phyloP scores from a whole-genome alignment of 2,329 filamentous ascomycete genomes.

The Onygenales sp. region DNA sequence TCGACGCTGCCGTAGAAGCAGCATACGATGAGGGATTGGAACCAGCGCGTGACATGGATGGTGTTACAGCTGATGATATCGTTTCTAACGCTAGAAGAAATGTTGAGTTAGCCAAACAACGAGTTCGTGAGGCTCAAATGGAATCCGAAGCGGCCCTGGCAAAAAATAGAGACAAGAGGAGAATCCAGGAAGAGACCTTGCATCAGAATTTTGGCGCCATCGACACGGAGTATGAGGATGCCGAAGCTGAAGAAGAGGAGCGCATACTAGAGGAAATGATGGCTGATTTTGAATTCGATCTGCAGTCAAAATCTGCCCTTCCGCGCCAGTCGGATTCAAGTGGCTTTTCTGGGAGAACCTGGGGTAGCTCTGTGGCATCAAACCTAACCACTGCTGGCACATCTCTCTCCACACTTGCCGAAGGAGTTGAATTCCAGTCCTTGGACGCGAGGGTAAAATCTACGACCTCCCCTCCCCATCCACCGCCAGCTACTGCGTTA shows the following conservation, averaged over 20 bases:
- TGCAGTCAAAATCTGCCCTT: constrained; percentile 56
- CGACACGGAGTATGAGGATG: constrained; percentile 43
- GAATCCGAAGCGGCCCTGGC: constrained; percentile 56
- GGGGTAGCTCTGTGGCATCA: constrained; percentile 69
- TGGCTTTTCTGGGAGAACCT: constrained; percentile 65
- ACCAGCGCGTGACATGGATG: constrained; percentile 34
- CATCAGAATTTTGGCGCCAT: constrained; percentile 15
- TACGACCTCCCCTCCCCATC: constrained; percentile 17
- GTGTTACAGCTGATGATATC: constrained; percentile 18
- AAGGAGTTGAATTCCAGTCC: constrained; percentile 41
- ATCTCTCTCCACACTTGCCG: constrained; percentile 62
- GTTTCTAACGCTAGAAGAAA: constrained; percentile 49
- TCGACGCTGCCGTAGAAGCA: constrained; percentile 91
- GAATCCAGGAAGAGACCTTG: constrained; percentile 24
- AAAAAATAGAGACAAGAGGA: constrained; percentile 49
- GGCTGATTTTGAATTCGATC: constrained; percentile 70
- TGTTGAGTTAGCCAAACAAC: constrained; percentile 67
- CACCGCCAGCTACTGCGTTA: constrained; percentile 1
- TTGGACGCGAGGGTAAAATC: constrained; percentile 18
- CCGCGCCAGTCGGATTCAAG: constrained; percentile 77
- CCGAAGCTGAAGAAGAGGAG: constrained; percentile 64
- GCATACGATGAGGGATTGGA: constrained; percentile 91
- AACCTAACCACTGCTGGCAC: constrained; percentile 61
- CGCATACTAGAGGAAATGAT: constrained; percentile 80
- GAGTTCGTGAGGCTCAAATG: constrained; percentile 62